A percentile compares a stretch with the other conserved stretches of the same genome.
phyloP scores from a whole-genome alignment of 2,329 filamentous ascomycete genomes.

The Cladorrhinum sp. region DNA sequence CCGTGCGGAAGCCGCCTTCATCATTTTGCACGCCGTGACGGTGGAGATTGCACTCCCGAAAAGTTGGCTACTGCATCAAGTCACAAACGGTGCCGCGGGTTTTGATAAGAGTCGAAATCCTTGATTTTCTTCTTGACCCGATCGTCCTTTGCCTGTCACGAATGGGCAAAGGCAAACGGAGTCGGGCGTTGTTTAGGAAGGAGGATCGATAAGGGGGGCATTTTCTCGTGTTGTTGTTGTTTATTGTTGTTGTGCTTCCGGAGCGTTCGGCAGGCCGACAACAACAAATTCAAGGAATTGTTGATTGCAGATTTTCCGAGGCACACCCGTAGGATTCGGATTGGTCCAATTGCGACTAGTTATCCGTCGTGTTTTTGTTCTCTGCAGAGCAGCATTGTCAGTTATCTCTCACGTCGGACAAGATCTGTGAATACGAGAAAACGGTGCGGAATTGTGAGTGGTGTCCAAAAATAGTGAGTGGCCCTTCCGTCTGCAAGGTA shows the following conservation, averaged over 20 bases:
- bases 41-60: not conserved
- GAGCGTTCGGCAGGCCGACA: too few relatives aligned
- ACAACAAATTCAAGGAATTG: not conserved
- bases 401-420: not conserved
- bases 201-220: not conserved
- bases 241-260: not conserved
- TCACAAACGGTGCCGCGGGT: not conserved
- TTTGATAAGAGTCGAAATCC: not conserved
- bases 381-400: too few relatives aligned
- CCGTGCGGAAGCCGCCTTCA: not conserved
- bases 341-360: not conserved
- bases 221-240: not conserved
- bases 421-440: constrained; percentile 1
- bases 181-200: not conserved
- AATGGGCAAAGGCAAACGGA: not conserved
- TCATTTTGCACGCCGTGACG: not conserved
- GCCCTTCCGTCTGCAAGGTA: not conserved
- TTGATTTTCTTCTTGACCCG: not conserved
- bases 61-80: not conserved
- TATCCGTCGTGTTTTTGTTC: not conserved
- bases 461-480: not conserved
- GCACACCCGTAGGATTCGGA: not conserved
- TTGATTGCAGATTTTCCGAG: not conserved
- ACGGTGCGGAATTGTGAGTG: not conserved
- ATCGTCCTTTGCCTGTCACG: not conserved